A percentile compares a stretch with the other conserved stretches of the same genome.
phyloP scores from a whole-genome alignment of 495 filamentous ascomycete species.

The Podospora conica region DNA sequence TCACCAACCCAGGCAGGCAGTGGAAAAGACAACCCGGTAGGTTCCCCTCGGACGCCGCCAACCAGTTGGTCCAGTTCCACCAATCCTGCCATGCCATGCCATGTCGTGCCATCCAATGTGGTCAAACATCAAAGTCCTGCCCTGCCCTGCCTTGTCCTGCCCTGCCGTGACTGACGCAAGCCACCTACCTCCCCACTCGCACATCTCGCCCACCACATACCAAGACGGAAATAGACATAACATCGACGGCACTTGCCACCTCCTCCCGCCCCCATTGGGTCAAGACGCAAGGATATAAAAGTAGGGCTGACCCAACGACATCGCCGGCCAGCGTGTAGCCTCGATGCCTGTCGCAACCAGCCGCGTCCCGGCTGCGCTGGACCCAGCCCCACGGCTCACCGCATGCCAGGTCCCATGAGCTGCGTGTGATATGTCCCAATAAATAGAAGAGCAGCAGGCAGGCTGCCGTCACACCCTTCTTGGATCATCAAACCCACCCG shows the following conservation, averaged over 20 bases:
- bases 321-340: background rate
- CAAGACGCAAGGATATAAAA: background rate
- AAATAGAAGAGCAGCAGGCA: background rate
- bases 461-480: background rate
- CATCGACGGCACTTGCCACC: background rate
- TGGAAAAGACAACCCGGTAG: too few species aligned
- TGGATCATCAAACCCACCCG: background rate
- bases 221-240: background rate
- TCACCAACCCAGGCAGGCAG: too few species aligned
- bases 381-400: background rate
- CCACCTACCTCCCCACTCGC: background rate
- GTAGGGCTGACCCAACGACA: background rate
- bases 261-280: background rate
- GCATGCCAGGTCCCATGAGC: background rate
- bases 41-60: background rate
- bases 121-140: background rate
- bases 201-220: background rate
- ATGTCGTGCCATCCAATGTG: too few species aligned
- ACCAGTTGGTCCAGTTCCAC: background rate
- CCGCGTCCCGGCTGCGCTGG: background rate
- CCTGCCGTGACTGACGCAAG: background rate
- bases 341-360: too few species aligned
- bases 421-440: background rate
- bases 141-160: too few species aligned
- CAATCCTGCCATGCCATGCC: background rate